Base-by-base conservation (phyloP, 352 stramenopile genomes). In the Globisporangium recalcitrans region DNA sequence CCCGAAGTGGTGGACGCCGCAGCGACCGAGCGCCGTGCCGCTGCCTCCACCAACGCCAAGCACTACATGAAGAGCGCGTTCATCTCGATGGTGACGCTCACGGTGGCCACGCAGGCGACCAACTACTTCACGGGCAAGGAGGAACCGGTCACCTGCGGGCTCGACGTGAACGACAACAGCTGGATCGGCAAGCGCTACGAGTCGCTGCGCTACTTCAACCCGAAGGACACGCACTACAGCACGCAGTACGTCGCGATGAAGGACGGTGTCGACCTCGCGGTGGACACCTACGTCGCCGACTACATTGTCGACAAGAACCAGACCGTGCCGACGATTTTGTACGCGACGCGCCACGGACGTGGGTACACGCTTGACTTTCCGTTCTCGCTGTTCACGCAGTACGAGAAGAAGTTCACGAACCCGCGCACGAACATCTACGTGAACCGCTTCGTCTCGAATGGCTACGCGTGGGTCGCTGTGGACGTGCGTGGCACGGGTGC, bases 321-420 rank as follows among this genome's bases (percentile, higher is more conserved):
- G 40, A 73, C 82, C 56, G 79, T 89, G 26, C 82, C 85, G 6
- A 82, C 82, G 21, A 66, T 93, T 32, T 31, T 93, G 44, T 85
- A 88, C 70, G 75, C 79, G 31, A 93, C 85, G 27, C 85, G 85
- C 54, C 85, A 93, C 62, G 81, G 85, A 48, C 85, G 85, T 29
- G 85, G 85, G 22, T 93, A 93, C 74, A 75, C 78, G 14, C 48
- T 93, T 22, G 73, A 91, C 65, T 93, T 93, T 60, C 85, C 84
- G 21, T 89, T 93, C 67, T 87, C 74, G 68, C 38, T 88, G 19
- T 88, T 91, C 47, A 71, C 80, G 46, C 69, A 73, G 36, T 90
- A 88, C 64, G 63, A 81, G 36, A 76, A 77, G 58, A 82, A 83
- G 65, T 91, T 91, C 64, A 91, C 81, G n/a, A 89, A 88, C 67